phyloP scores from a whole-genome alignment of 2,329 filamentous ascomycete species.

The Daldinia sp. region DNA sequence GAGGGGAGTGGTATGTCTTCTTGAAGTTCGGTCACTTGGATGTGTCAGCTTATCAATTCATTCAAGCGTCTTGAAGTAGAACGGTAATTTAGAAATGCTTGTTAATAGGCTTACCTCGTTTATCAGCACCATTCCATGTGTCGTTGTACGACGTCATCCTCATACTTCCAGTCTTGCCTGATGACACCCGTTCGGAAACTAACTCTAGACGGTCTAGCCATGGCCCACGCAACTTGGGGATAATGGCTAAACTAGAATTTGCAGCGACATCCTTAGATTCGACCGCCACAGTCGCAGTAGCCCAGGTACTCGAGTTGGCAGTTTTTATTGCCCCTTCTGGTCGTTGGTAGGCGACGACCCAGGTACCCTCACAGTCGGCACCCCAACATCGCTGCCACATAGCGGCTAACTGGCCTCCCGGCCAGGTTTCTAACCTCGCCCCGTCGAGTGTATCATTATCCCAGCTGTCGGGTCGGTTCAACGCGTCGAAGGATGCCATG shows the following conservation, averaged over 20 bases:
- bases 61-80: neutral
- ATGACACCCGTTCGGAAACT: constrained; percentile 33
- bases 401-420: constrained; percentile 44
- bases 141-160: constrained; percentile 39
- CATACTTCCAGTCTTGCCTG: constrained; percentile 34
- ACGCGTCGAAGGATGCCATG: constrained; percentile 36
- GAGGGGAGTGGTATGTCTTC: constrained; percentile 33
- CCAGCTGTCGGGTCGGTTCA: constrained; percentile 42
- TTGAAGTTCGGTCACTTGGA: constrained; percentile 36
- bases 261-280: constrained; percentile 35
- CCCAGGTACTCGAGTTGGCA: constrained; percentile 44
- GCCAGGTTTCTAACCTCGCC: constrained; percentile 37
- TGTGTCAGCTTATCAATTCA: constrained; percentile 16
- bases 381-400: constrained; percentile 44
- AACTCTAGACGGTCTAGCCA: constrained; percentile 40
- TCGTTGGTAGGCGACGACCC: constrained; percentile 46
- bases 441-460: constrained; percentile 39
- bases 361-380: constrained; percentile 35
- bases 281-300: constrained; percentile 38
- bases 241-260: constrained; percentile 45
- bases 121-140: constrained; percentile 35
- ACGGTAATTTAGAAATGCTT: neutral
- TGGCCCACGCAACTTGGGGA: constrained; percentile 36
- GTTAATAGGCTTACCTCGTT: constrained; percentile 33
- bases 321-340: constrained; percentile 45